Conservation (phyloP, 2,329 filamentous ascomycete species). For the Ramularia endophylla region DNA sequence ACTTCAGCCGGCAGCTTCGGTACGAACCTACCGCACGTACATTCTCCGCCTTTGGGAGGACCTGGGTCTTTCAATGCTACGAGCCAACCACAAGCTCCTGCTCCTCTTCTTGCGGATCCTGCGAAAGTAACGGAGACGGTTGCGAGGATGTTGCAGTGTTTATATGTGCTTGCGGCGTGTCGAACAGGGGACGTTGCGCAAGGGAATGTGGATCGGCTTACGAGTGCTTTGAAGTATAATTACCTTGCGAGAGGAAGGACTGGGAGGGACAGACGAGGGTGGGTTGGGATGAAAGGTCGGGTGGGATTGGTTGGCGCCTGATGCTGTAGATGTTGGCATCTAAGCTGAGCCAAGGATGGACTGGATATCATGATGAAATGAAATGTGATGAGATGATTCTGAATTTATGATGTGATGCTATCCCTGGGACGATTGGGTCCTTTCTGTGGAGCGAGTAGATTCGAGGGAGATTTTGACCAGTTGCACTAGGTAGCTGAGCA, state of each 20-base stretch:
- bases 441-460: too few relatives aligned
- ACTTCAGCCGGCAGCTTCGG: constrained; percentile 53
- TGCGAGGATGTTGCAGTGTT: constrained; percentile 91
- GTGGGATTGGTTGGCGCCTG: constrained; percentile 26
- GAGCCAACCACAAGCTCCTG: constrained; percentile 17
- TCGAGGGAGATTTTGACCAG: too few relatives aligned
- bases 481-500: too few relatives aligned
- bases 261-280: constrained; percentile 80
- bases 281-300: constrained; percentile 62
- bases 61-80: constrained; percentile 20
- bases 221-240: constrained; percentile 86
- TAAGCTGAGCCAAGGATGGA: too few relatives aligned
- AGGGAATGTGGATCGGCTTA: constrained; percentile 74
- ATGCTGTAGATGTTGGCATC: background rate
- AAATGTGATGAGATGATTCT: background rate
- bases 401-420: too few relatives aligned
- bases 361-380: background rate
- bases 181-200: constrained; percentile 67
- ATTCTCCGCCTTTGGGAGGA: constrained; percentile 16
- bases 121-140: constrained; percentile 91
- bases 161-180: constrained; percentile 79
- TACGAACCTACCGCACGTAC: constrained; percentile 33
- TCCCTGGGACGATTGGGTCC: too few relatives aligned
- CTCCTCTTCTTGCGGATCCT: constrained; percentile 22
- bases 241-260: constrained; percentile 90